Conservation (phyloP, 139 green algal species). For the Spirogloea muscicola region DNA sequence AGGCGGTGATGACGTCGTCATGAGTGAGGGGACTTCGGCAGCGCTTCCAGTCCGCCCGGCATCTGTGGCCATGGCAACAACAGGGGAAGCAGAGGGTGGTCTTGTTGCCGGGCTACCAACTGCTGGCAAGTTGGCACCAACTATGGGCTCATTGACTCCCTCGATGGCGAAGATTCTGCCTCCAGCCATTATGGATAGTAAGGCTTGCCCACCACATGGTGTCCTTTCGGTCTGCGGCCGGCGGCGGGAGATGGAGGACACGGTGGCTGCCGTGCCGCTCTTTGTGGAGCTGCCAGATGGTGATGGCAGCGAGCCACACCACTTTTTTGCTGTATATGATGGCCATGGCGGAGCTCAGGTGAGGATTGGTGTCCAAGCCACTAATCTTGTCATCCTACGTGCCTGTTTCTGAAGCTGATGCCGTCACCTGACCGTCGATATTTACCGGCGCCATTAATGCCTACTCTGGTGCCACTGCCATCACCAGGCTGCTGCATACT, state of each 20-base stretch:
- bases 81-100: too few relatives aligned
- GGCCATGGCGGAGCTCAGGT: conserved; percentile 39
- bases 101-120: too few relatives aligned
- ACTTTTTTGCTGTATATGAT: conserved; percentile 44
- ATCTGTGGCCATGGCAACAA: too few relatives aligned
- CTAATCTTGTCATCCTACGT: not conserved
- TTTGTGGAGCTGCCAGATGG: conserved; percentile 7
- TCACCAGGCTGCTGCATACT: conserved; percentile 22
- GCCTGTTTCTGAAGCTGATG: not conserved
- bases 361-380: not conserved
- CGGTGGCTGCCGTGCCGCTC: not conserved
- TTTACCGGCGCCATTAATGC: not conserved
- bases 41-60: too few relatives aligned
- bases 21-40: too few relatives aligned
- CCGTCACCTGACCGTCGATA: too few relatives aligned
- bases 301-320: not conserved
- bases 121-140: too few relatives aligned
- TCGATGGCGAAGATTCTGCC: too few relatives aligned
- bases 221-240: conserved; percentile 10
- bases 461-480: conserved; percentile 2
- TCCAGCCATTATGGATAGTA: too few relatives aligned
- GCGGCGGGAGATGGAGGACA: conserved; percentile 31
- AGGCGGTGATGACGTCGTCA: too few relatives aligned
- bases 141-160: too few relatives aligned
- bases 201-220: conserved; percentile 11